A percentile compares a stretch with the other conserved stretches of the same genome.
Evolutionary conservation across 2,329 filamentous ascomycete species (phyloP).

Genomic region (Uncinocarpus reesii): DNA sequence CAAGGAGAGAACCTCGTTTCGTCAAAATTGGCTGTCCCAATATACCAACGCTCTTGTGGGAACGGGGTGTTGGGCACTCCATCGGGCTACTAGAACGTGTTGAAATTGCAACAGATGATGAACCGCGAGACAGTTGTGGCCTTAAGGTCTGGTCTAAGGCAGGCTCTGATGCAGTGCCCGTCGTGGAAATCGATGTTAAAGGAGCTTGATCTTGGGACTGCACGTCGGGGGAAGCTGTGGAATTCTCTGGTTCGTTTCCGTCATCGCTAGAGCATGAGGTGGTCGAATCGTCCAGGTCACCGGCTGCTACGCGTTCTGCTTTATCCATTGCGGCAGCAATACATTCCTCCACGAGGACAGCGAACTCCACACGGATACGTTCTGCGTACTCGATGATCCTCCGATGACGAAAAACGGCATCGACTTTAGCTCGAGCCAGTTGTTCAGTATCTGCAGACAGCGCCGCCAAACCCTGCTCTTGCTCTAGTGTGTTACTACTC

Average conservation of each 20-base stretch:
- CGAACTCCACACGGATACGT: slow-evolving; percentile 87
- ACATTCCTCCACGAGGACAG: slow-evolving; percentile 85
- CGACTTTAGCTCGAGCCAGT: slow-evolving; percentile 76
- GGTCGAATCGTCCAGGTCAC: slow-evolving; percentile 69
- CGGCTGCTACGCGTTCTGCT: slow-evolving; percentile 75
- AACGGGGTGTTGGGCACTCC: slow-evolving; percentile 83
- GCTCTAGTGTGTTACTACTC: slow-evolving; percentile 78
- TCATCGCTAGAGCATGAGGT: slow-evolving; percentile 9
- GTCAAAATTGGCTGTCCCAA: slow-evolving; percentile 50
- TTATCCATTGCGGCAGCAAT: slow-evolving; percentile 87
- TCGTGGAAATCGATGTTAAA: neutral
- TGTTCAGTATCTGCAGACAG: slow-evolving; percentile 85
- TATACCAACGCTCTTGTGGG: slow-evolving; percentile 54
- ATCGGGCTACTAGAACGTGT: slow-evolving; percentile 81
- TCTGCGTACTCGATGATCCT: slow-evolving; percentile 93
- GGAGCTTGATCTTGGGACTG: slow-evolving; percentile 40
- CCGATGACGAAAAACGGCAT: slow-evolving; percentile 82
- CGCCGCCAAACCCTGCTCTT: slow-evolving; percentile 78
- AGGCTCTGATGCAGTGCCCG: neutral
- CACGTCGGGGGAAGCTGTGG: slow-evolving; percentile 28
- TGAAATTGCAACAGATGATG: slow-evolving; percentile 59
- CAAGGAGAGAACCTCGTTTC: slow-evolving; percentile 65
- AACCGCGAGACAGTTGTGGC: slow-evolving; percentile 42
- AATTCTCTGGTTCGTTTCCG: neutral
- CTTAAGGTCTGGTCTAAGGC: slow-evolving; percentile 37